Evolutionary conservation across 768 basidiomycete species (phyloP), one percentile per base, ranked within the genome.

Genomic region (Kwoniella sp.): DNA sequence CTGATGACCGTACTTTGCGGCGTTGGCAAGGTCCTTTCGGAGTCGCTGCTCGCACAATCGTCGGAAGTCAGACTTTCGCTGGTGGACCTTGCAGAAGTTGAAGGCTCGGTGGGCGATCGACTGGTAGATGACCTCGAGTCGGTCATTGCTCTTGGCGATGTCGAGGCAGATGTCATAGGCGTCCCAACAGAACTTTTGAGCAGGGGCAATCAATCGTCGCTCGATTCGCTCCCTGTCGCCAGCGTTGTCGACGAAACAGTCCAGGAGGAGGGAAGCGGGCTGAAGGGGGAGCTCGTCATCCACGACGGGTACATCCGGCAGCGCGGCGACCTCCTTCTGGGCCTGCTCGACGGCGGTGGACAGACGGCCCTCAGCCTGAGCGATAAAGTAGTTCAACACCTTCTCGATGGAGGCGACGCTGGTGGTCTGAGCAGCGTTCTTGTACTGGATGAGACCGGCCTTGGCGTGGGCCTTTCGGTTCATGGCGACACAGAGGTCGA

Each of bases 151-250:
- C 73, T 96, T 93, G 60, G 96, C 80, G 2, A 91, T 91, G 77
- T 98, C 93, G 34, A 99, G 78, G 1, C 87, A 89, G 17, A 89
- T 95, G 50, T 93, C 84, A 71, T 96, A 96, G 63, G 88, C 89
- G 79, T 98, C 93, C 91, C 92, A 98, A n/a, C 91, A 80, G 75
- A 96, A 95, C 71, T 92, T 91, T 70, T 98, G 85, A 85, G 91
- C 95, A 0, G 93, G 93, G 0, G 90, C 95, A 59, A 99, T 90
- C 45, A 98, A 81, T 6, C 90, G 87, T 39, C 93, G 78, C 76
- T 98, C 92, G 26, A 90, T 95, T 63, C 93, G 79, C 75, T 96
- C 92, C 77, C 88, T 87, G 78, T 81, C 91, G 22, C 65, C 65
- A 15, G 64, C 61, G n/a, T 31, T 52, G 32, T 64, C 70, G 64